These are phyloP conservation scores for Flueggea neowawraea DNA, from an alignment of 441 rosid genomes.

Conservation along the genomic window DNA sequence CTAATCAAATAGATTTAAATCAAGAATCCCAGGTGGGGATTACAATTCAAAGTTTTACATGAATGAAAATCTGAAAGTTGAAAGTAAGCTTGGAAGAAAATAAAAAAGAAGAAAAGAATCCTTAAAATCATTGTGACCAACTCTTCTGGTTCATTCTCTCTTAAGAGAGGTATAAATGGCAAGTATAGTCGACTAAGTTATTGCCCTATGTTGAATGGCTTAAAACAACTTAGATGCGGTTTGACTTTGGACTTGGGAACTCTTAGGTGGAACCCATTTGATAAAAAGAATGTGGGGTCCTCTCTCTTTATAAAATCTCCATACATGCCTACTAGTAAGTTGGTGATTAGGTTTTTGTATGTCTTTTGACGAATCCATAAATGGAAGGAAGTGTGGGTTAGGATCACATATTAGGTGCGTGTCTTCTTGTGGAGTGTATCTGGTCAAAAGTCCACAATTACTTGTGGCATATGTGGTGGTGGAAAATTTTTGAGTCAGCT, in stretches of 20 bases:
- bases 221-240: slow-evolving; percentile 15
- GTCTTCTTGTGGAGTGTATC: too few species aligned
- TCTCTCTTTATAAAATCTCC: neutral
- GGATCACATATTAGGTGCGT: too few species aligned
- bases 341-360: slow-evolving; percentile 26
- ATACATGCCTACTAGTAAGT: slow-evolving; percentile 13
- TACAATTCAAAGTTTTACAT: slow-evolving; percentile 4
- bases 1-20: slow-evolving; percentile 1
- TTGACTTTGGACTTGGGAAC: slow-evolving; percentile 31
- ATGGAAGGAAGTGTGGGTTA: slow-evolving; percentile 29
- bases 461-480: slow-evolving; percentile 29
- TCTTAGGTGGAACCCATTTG: slow-evolving; percentile 35
- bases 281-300: slow-evolving; percentile 1
- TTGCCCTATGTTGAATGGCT: slow-evolving; percentile 17
- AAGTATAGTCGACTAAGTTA: slow-evolving; percentile 12
- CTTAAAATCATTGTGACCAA: neutral
- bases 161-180: neutral
- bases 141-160: neutral
- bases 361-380: slow-evolving; percentile 27
- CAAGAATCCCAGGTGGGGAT: slow-evolving; percentile 3
- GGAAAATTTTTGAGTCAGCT: slow-evolving; percentile 39
- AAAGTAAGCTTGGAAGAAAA: too few species aligned
- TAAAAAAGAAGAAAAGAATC: too few species aligned
- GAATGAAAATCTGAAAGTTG: neutral
- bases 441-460: slow-evolving; percentile 41